Evolutionary conservation across 306 rosid species (phyloP), one percentile per base, ranked within the genome.

Genomic region (Clitoria ternatea): DNA sequence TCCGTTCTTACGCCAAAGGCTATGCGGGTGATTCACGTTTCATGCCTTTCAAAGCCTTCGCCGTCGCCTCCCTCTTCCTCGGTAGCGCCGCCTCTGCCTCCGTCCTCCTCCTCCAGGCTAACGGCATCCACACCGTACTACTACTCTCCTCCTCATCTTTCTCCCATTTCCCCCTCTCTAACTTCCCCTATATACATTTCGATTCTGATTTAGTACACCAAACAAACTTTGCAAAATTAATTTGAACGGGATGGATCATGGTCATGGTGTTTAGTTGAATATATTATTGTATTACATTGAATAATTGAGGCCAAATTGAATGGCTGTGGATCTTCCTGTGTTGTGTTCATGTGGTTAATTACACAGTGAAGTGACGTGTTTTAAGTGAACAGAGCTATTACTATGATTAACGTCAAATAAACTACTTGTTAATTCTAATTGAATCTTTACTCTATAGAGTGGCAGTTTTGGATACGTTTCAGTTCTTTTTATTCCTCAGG

Each of bases 51-150:
- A 82, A 83, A 52, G 97, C 98, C 69, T 90, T 85, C 66, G 81
- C 78, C 52, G 90, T 93, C 52, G 98, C 97, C 14, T 90, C 98
- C 53, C 97, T 93, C 79, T 82, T 88, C 78, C 81, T 93, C 53
- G 87, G 96, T 23, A 77, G 82, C 27, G 73, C 80, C 15, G 90
- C 97, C 80, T 84, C 96, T 17, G 85, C 96, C 32, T 59, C 89
- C 79, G 4, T 84, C 7, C 72, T 89, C 8, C 57, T 69, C 69
- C 85, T 93, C 66, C 86, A 81, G 19, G 55, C 85, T 20, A 80
- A 82, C 18, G 90, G 89, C 35, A 83, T 93, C 67, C 82, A 74
- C 75, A 76, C 83, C 90, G 98, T 90, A 45, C 44, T n/a, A 9
- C 3, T 47, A n/a, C n/a, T n/a, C n/a, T n/a, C n/a, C n/a, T n/a